A percentile compares a stretch with the other conserved stretches of the same genome.
These are phyloP conservation scores for Talaromyces adpressus DNA, from an alignment of 495 filamentous ascomycete genomes.

Conservation along the genomic window DNA sequence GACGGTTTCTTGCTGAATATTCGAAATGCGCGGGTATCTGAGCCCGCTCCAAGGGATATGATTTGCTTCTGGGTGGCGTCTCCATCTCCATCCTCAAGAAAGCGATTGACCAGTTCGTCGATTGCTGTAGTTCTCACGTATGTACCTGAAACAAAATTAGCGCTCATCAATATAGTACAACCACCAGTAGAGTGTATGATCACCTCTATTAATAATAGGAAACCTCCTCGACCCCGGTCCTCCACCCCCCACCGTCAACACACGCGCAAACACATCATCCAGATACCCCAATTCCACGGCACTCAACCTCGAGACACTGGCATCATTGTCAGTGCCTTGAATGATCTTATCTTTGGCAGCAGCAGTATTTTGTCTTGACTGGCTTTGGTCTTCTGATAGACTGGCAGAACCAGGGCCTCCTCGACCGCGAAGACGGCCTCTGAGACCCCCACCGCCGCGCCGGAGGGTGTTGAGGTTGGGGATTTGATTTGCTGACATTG, in stretches of 20 bases:
- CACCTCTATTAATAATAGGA: conserved; percentile 92
- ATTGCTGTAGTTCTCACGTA: conserved; percentile 87
- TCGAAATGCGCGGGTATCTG: conserved; percentile 82
- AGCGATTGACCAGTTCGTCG: conserved; percentile 67
- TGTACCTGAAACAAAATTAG: conserved; percentile 53
- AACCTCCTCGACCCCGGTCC: conserved; percentile 47
- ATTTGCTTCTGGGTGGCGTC: conserved; percentile 60
- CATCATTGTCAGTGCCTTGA: conserved; percentile 88
- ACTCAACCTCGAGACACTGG: conserved; percentile 78
- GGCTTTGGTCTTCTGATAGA: conserved; percentile 15
- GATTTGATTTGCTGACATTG: conserved; percentile 66
- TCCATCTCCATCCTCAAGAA: conserved; percentile 42
- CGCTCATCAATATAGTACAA: conserved; percentile 1
- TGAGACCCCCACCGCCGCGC: conserved; percentile 32
- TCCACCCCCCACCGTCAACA: conserved; percentile 46
- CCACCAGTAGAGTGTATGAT: background rate
- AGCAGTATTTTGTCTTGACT: conserved; percentile 11
- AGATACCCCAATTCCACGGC: conserved; percentile 86
- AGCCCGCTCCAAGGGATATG: conserved; percentile 87
- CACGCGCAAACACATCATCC: conserved; percentile 66
- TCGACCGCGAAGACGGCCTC: conserved; percentile 38
- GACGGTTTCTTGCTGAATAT: conserved; percentile 39
- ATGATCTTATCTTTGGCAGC: conserved; percentile 54
- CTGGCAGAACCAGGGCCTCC: conserved; percentile 10
- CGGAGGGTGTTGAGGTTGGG: conserved; percentile 69